Evolutionary conservation across 192 early-diverging fungal genomes (phyloP), one percentile per base, ranked within the genome.

Genomic region (Backusella tarrabulga): DNA sequence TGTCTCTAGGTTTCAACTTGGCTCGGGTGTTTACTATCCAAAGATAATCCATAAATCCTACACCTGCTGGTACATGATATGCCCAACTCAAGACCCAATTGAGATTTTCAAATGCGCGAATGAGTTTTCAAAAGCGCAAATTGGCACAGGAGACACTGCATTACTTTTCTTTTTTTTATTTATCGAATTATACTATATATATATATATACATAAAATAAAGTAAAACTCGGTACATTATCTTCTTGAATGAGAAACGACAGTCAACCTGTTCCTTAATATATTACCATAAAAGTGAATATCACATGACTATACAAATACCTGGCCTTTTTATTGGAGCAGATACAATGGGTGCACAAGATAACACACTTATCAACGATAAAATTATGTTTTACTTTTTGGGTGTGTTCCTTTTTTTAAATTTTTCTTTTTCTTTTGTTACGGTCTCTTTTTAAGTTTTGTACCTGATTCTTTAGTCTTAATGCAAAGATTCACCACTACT

Each of bases 401-500:
- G 46, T 6, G 46, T 50, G 46, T 50, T 50, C 46, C 46, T 19
- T 50, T 44, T 44, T 44, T 44, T 44, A 12, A 12, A 1, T 44
- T 44, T 19, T n/a, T n/a, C 6, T 50, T 19, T 50, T 50, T 50
- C 17, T 50, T 50, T 14, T 44, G 12, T 44, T 50, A 50, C 15
- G 17, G 2, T 19, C n/a, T 50, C 46, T 50, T 44, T 44, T 44
- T 44, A 44, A 44, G 4, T 15, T 2, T 50, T 50, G 46, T 50
- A 15, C 46, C 46, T 50, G 46, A 50, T 19, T 50, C 5, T 50
- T 50, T 50, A 50, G 6, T n/a, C 19, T 50, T 50, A 50, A 50
- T 50, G 46, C 4, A 50, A n/a, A 50, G 46, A 71, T 78, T 78
- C 67, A 19, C 54, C 15, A 73, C 71, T 14, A 79, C 78, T 29